These are phyloP conservation scores for Penicillium sp. DNA, from an alignment of 2,329 filamentous ascomycete species.

Conservation along the genomic window DNA sequence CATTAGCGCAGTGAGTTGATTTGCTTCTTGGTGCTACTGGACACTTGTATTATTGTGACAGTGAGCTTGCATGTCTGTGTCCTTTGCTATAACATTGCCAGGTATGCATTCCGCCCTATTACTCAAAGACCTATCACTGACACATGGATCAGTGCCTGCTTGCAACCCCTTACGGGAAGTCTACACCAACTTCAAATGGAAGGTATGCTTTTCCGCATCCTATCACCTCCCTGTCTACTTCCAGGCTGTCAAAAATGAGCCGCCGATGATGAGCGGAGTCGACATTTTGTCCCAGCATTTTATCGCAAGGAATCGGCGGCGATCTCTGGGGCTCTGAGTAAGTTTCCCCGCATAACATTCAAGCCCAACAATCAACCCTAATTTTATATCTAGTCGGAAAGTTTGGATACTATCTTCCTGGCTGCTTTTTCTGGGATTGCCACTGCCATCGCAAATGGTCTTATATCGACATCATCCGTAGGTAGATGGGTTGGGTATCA, in stretches of 20 bases:
- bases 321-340: conserved; percentile 31
- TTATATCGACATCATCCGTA: conserved; percentile 40
- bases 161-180: conserved; percentile 54
- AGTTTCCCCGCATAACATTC: neutral
- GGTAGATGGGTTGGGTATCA: conserved; percentile 49
- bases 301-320: conserved; percentile 35
- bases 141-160: conserved; percentile 38
- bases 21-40: conserved; percentile 15
- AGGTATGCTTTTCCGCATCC: conserved; percentile 21
- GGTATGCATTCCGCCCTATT: conserved; percentile 7
- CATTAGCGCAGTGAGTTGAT: conserved; percentile 10
- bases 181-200: conserved; percentile 43
- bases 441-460: conserved; percentile 36
- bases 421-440: conserved; percentile 3
- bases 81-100: conserved; percentile 25
- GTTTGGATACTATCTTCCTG: conserved; percentile 36
- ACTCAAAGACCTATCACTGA: conserved; percentile 10
- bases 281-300: conserved; percentile 24
- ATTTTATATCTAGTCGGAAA: conserved; percentile 19
- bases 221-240: conserved; percentile 43
- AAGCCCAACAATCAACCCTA: neutral
- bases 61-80: conserved; percentile 9
- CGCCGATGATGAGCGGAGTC: conserved; percentile 25
- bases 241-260: conserved; percentile 38
- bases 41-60: conserved; percentile 17